These are phyloP conservation scores for Phlebopus sp. DNA, from an alignment of 1,284 basidiomycete genomes.

Conservation along the genomic window DNA sequence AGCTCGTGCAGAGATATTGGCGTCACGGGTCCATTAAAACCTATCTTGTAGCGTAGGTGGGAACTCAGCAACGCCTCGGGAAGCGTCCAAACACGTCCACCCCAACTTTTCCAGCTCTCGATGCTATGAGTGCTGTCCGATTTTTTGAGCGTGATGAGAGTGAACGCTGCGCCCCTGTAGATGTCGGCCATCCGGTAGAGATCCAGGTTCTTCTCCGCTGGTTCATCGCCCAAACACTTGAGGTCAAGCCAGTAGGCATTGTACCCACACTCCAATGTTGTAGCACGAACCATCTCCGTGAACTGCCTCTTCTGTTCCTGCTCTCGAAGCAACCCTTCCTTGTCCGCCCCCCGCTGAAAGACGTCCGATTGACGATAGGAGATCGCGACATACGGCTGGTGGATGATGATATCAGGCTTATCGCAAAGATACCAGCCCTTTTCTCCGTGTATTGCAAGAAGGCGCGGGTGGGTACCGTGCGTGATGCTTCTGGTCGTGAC, in stretches of 20 bases:
- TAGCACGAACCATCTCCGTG: conserved; percentile 7
- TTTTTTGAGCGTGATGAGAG: conserved; percentile 13
- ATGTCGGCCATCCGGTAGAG: conserved; percentile 21
- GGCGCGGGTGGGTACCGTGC: conserved; percentile 14
- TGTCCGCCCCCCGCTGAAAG: conserved; percentile 7
- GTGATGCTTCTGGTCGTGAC: conserved; percentile 7
- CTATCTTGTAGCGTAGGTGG: conserved; percentile 12
- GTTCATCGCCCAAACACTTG: conserved; percentile 15
- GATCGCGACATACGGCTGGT: conserved; percentile 13
- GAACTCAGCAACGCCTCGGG: conserved; percentile 19
- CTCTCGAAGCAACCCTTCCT: conserved; percentile 2
- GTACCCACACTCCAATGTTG: neutral
- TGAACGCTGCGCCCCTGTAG: conserved; percentile 14
- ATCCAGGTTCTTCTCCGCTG: conserved; percentile 15
- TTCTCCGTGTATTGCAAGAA: conserved; percentile 5
- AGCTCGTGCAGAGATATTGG: conserved; percentile 10
- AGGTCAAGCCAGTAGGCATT: conserved; percentile 19
- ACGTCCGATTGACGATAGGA: conserved; percentile 14
- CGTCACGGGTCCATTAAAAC: conserved; percentile 5
- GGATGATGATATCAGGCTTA: conserved; percentile 2
- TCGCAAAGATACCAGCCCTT: conserved; percentile 7
- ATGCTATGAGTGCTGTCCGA: conserved; percentile 2
- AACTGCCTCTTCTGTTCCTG: conserved; percentile 8
- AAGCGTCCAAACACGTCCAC: conserved; percentile 15
- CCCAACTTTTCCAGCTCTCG: conserved; percentile 17